A percentile compares a stretch with the other conserved stretches of the same genome.
These are phyloP conservation scores for Podospora appendiculata DNA, from an alignment of 495 filamentous ascomycete genomes.

Conservation along the genomic window DNA sequence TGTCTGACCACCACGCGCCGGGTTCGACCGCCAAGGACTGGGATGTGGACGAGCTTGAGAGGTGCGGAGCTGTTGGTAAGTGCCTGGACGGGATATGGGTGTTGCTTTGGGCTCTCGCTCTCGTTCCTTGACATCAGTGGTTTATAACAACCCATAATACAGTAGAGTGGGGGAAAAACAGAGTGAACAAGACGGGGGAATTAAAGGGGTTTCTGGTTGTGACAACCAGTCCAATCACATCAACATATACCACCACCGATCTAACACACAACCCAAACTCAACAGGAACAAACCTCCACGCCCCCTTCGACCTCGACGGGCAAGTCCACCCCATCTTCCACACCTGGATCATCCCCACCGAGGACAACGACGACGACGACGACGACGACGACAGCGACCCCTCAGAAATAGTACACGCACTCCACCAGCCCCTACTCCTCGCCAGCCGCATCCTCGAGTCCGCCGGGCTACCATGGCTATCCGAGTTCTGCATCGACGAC, in stretches of 20 bases:
- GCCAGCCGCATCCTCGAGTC: constrained; percentile 26
- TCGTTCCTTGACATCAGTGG: too few relatives aligned
- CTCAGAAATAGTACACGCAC: constrained; percentile 8
- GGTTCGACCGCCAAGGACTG: constrained; percentile 23
- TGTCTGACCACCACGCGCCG: not conserved
- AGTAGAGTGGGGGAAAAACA: too few relatives aligned
- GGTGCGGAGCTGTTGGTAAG: constrained; percentile 26
- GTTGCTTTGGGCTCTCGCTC: too few relatives aligned
- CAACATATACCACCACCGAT: too few relatives aligned
- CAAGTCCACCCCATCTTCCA: constrained; percentile 24
- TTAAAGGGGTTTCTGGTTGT: too few relatives aligned
- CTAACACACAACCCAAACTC: not conserved
- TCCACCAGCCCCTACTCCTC: constrained; percentile 24
- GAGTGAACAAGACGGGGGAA: too few relatives aligned
- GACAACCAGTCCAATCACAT: too few relatives aligned
- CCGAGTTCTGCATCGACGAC: constrained; percentile 29
- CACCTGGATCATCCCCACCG: constrained; percentile 17
- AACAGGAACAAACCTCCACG: constrained; percentile 2
- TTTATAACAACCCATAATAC: too few relatives aligned
- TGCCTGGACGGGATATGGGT: too few relatives aligned
- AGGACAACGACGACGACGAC: constrained; percentile 3
- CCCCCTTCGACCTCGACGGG: constrained; percentile 15
- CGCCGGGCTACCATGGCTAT: constrained; percentile 26
- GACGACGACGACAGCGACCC: not conserved
- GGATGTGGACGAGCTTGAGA: constrained; percentile 19